A percentile compares a stretch with the other conserved stretches of the same genome.
Evolutionary conservation across 805 yeast genomes (phyloP).

Genomic region (Ascoidea tarda): DNA sequence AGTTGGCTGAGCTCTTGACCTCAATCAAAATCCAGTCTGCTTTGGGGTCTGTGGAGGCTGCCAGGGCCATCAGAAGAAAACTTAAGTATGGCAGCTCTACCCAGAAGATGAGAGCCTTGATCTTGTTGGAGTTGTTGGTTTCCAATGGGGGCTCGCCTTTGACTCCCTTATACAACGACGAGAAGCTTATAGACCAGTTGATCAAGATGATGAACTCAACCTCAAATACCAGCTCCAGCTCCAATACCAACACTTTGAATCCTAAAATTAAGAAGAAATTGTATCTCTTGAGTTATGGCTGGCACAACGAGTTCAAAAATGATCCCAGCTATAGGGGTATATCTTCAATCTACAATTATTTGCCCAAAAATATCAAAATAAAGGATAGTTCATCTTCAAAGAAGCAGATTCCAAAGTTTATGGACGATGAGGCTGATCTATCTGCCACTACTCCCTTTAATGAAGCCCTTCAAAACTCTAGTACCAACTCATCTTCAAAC

Average conservation of each 20-base stretch:
- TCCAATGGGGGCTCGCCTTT: conserved; percentile 32
- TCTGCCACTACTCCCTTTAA: conserved; percentile 15
- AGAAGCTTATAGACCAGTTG: conserved; percentile 50
- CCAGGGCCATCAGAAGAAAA: conserved; percentile 79
- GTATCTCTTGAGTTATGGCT: conserved; percentile 39
- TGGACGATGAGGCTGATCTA: conserved; percentile 15
- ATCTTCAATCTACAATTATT: conserved; percentile 27
- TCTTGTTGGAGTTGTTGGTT: conserved; percentile 41
- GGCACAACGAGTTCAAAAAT: conserved; percentile 48
- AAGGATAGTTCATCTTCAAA: conserved; percentile 5
- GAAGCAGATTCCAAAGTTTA: conserved; percentile 7
- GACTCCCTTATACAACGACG: conserved; percentile 45
- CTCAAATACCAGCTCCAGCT: neutral
- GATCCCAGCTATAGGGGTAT: conserved; percentile 34
- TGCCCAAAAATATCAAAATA: conserved; percentile 8
- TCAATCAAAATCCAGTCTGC: conserved; percentile 7
- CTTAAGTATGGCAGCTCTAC: conserved; percentile 66
- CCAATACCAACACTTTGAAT: conserved; percentile 22
- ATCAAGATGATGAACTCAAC: conserved; percentile 12
- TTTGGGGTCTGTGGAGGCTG: conserved; percentile 43
- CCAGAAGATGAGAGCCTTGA: conserved; percentile 60
- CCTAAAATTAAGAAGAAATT: conserved; percentile 32
- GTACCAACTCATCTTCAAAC: neutral
- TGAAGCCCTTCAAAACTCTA: neutral
- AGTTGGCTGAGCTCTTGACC: conserved; percentile 7